Percentiles rank a stretch among this genome's conserved stretches.
These are phyloP conservation scores for Kwoniella shivajii DNA, from an alignment of 1,284 basidiomycete species.

Conservation along the genomic window DNA sequence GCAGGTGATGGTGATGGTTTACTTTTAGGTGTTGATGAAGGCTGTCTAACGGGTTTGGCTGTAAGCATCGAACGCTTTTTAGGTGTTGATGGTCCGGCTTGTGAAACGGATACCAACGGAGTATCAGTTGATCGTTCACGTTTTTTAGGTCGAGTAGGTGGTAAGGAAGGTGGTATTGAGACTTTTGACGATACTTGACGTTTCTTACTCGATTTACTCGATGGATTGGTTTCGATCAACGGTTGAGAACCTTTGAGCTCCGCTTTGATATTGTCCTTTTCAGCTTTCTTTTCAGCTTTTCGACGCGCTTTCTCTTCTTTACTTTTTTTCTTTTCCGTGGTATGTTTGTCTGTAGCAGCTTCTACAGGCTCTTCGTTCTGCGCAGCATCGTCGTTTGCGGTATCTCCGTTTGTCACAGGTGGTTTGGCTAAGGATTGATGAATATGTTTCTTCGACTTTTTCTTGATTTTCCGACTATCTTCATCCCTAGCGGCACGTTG, in stretches of 20 bases:
- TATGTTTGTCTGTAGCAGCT: neutral
- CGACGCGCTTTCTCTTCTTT: conserved; percentile 3
- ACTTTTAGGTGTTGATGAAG: neutral
- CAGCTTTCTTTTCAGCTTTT: conserved; percentile 1
- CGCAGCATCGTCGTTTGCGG: neutral
- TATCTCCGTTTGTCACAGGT: no score
- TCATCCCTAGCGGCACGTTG: no score
- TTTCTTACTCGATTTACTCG: neutral
- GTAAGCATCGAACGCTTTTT: neutral
- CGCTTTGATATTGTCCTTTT: neutral
- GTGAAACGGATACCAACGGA: neutral
- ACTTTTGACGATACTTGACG: neutral
- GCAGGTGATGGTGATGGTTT: neutral
- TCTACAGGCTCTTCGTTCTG: no score
- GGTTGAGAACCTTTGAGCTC: no score
- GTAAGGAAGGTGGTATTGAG: neutral
- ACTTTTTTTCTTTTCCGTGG: neutral
- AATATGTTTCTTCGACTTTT: no score
- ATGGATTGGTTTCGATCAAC: no score
- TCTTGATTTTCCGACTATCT: no score
- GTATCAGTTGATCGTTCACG: neutral
- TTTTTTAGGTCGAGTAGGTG: neutral
- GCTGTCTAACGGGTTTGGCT: conserved; percentile 1
- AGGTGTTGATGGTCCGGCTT: neutral
- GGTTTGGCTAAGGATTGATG: no score